Evolutionary conservation across 176 grass and related monocot genomes (phyloP).

Genomic region (Oryza punctata): DNA sequence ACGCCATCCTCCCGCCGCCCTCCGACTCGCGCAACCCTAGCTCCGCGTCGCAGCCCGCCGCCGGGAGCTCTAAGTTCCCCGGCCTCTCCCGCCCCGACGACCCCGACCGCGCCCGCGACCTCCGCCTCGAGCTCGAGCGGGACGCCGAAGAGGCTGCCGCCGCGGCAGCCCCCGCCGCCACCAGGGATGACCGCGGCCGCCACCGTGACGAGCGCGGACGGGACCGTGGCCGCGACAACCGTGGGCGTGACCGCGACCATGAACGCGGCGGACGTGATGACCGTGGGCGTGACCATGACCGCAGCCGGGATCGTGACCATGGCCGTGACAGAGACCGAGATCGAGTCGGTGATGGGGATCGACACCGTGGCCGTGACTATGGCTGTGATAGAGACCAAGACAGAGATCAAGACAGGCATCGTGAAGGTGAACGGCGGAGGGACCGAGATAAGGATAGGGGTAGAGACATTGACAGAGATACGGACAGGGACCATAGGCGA

Average conservation of each 20-base stretch:
- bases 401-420: slow-evolving; percentile 24
- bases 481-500: slow-evolving; percentile 33
- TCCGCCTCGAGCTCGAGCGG: slow-evolving; percentile 74
- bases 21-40: slow-evolving; percentile 23
- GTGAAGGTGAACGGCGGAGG: slow-evolving; percentile 30
- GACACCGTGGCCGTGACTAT: slow-evolving; percentile 35
- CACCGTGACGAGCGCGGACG: slow-evolving; percentile 13
- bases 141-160: slow-evolving; percentile 45
- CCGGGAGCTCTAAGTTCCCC: slow-evolving; percentile 48
- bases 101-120: slow-evolving; percentile 57
- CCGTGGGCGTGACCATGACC: slow-evolving; percentile 29
- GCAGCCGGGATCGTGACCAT: slow-evolving; percentile 9
- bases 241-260: slow-evolving; percentile 1
- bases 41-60: slow-evolving; percentile 28
- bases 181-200: slow-evolving; percentile 23
- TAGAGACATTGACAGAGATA: slow-evolving; percentile 38
- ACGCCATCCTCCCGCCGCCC: slow-evolving; percentile 77
- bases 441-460: slow-evolving; percentile 39
- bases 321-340: slow-evolving; percentile 21
- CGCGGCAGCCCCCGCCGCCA: not conserved
- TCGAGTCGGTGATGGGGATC: slow-evolving; percentile 29
- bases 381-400: slow-evolving; percentile 35
- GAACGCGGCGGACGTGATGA: slow-evolving; percentile 17
- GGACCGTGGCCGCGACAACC: slow-evolving; percentile 26
- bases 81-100: slow-evolving; percentile 68